Evolutionary conservation across 2,329 filamentous ascomycete genomes (phyloP), one percentile per base, ranked within the genome.

Genomic region (Fusarium sp.): DNA sequence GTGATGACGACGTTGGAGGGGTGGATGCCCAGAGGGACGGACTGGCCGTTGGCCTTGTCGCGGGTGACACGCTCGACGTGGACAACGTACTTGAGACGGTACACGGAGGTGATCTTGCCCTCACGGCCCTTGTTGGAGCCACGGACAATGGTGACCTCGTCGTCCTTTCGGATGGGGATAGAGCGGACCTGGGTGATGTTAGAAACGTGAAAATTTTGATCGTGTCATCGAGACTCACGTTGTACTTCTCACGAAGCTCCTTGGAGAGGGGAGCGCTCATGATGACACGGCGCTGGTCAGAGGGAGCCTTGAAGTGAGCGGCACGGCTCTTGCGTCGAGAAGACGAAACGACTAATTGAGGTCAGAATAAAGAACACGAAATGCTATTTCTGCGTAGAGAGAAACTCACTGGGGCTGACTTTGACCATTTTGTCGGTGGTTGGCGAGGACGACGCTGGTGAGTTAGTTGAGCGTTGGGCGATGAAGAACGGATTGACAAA

Each of bases 201-300:
- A 73, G 64, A 30, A 52, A 3, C 3, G 9, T 49, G 30, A 28
- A 21, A 6, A 7, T 19, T n/a, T 9, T 60, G 12, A 15, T 3
- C 3, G 15, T 3, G 28, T 37, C 58, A 15, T 50, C 3, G 21
- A 18, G 16, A 53, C 93, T 79, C 90, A 98, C 96, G 87, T 97
- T 97, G 93, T 99, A 94, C 92, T 99, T 96, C 88, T 97, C 95
- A 84, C 95, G 93, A 85, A 99, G 92, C 89, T 99, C 96, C 91
- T 97, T 97, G 89, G 90, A 93, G 80, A 98, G 91, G 81, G 94
- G 93, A 80, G 96, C 95, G 89, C 93, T 96, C 95, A 99, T 98
- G 89, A 97, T 97, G 82, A 92, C 90, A 85, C 96, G 94, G 87
- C 96, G 95, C 84, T 94, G 90, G 89, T 93, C 95, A 85, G 95